Evolutionary conservation across 176 grass and related monocot genomes (phyloP), one percentile per base, ranked within the genome.

Genomic region (Guadua angustifolia): DNA sequence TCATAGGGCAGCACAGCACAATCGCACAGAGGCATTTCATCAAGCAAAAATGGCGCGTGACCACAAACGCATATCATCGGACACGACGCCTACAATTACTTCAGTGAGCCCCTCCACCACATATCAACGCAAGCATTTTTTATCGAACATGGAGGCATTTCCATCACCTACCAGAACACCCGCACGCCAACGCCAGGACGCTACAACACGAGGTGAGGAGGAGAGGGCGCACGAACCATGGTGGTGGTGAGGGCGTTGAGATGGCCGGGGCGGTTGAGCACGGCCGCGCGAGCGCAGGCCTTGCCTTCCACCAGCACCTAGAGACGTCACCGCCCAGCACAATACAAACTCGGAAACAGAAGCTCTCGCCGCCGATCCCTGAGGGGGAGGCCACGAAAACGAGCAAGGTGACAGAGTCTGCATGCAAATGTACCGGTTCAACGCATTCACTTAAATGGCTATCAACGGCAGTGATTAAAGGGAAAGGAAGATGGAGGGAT

Each of bases 301-400:
- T 92, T 95, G 47, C 96, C 91, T 90, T 99, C 96, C 47, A 99
- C 89, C 52, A 94, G 85, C 9, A 98, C 91, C 95, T 95, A 75
- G 71, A 5, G 10, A 21, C n/a, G n/a, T n/a, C 16, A 29, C 53
- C 56, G n/a, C 6, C 33, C 40, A 70, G 36, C 55, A 55, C 38
- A 67, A 29, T 12, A 42, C n/a, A n/a, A n/a, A n/a, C n/a, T 81
- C 39, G 82, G 57, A 21, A 25, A 21, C 57, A 33, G 51, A 69
- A 26, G 9, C 59, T 49, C 80, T 44, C 71, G 19, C 79, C 68
- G 56, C 40, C 63, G 60, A 29, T 80, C 66, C 10, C 24, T 56
- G 45, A 16, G 51, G 39, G 80, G 19, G 72, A 25, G 8, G 26
- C 62, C 39, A 52, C 43, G 52, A 74, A 79, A 79, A 36, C 44